phyloP scores from a whole-genome alignment of 2,329 filamentous ascomycete genomes.

The Colletotrichum liaoningense region DNA sequence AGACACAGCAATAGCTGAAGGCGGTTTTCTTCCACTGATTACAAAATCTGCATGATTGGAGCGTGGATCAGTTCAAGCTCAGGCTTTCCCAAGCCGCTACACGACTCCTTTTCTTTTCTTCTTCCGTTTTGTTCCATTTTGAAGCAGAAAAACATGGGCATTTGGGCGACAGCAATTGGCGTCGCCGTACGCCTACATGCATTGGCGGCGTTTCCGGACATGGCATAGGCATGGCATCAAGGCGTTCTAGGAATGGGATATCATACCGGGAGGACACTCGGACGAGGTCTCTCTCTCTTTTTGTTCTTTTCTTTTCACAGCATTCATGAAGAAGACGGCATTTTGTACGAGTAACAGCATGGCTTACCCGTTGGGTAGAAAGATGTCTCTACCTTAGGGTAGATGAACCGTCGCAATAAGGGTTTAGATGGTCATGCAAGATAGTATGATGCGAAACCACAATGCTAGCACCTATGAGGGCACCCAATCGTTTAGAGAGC shows the following conservation, averaged over 20 bases:
- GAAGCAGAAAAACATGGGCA: not conserved
- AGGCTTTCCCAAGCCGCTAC: not conserved
- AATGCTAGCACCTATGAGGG: not conserved
- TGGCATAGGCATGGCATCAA: slow-evolving; percentile 21
- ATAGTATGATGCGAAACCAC: not conserved
- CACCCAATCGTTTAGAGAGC: not conserved
- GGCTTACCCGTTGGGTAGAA: not conserved
- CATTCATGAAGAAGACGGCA: slow-evolving; percentile 19
- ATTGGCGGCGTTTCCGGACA: slow-evolving; percentile 26
- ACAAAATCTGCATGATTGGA: not conserved
- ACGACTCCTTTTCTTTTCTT: not conserved
- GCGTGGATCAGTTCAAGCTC: not conserved
- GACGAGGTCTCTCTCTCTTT: slow-evolving; percentile 1
- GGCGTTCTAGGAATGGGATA: slow-evolving; percentile 20
- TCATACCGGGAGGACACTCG: slow-evolving; percentile 7
- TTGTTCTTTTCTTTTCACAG: slow-evolving; percentile 13
- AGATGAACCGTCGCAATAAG: not conserved
- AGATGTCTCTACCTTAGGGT: not conserved
- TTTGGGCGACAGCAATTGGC: slow-evolving; percentile 11
- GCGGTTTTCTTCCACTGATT: not conserved
- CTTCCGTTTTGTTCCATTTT: not conserved
- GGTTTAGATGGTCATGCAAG: not conserved
- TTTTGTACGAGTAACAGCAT: not conserved
- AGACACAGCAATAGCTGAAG: slow-evolving; percentile 35
- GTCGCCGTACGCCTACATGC: slow-evolving; percentile 22